These are phyloP conservation scores for Fusarium buharicum DNA, from an alignment of 2,329 filamentous ascomycete genomes.

Conservation along the genomic window DNA sequence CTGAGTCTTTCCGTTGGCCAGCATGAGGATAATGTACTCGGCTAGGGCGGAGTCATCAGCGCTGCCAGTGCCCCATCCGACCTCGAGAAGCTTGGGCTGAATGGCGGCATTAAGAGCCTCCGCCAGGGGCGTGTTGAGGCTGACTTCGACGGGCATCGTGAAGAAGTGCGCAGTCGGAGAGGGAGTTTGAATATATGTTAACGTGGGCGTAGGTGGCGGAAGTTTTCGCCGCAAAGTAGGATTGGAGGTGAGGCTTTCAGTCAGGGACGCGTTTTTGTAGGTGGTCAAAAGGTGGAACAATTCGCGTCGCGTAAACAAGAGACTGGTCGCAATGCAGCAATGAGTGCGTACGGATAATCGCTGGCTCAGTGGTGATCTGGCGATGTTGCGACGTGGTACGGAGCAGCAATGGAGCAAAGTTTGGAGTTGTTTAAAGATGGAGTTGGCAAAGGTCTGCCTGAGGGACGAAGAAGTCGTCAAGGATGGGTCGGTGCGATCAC, in stretches of 20 bases:
- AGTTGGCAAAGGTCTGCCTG: conserved; percentile 45
- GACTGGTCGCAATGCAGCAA: conserved; percentile 32
- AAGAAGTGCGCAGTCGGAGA: conserved; percentile 22
- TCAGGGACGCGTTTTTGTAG: conserved; percentile 41
- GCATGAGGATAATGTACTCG: conserved; percentile 97
- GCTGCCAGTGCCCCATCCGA: conserved; percentile 87
- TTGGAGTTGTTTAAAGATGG: conserved; percentile 37
- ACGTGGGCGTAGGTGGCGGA: conserved; percentile 35
- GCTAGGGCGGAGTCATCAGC: conserved; percentile 83
- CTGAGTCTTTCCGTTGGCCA: conserved; percentile 93
- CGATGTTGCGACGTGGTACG: conserved; percentile 32
- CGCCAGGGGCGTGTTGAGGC: conserved; percentile 83
- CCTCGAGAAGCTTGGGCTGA: conserved; percentile 90
- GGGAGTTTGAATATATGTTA: conserved; percentile 7
- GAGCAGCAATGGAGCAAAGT: conserved; percentile 35
- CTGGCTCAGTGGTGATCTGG: conserved; percentile 21
- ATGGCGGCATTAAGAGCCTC: conserved; percentile 84
- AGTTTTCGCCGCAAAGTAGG: conserved; percentile 33
- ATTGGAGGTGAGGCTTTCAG: conserved; percentile 30
- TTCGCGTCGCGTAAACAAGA: conserved; percentile 43
- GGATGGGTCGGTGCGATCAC: conserved; percentile 47
- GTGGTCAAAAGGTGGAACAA: conserved; percentile 20
- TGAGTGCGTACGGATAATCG: conserved; percentile 20
- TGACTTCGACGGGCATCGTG: conserved; percentile 81
- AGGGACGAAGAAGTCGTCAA: conserved; percentile 43